Evolutionary conservation across 768 basidiomycete genomes (phyloP).

Genomic region (Lentinula guzmanii): DNA sequence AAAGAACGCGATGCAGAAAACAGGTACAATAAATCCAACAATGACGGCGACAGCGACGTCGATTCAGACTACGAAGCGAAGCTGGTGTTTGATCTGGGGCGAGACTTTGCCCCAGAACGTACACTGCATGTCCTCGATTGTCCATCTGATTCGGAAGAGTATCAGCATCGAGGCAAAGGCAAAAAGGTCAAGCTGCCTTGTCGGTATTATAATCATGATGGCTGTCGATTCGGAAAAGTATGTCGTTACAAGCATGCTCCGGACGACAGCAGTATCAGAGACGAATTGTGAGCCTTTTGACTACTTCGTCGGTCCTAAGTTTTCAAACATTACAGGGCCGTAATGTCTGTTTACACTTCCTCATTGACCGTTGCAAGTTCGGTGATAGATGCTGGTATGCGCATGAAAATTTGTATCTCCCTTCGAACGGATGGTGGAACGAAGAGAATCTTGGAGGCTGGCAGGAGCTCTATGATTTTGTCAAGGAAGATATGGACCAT

Average conservation of each 20-base stretch:
- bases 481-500: background rate
- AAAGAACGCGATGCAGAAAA: background rate
- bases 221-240: conserved; percentile 20
- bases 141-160: conserved; percentile 31
- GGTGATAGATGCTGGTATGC: conserved; percentile 23
- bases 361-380: conserved; percentile 27
- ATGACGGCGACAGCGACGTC: background rate
- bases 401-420: conserved; percentile 27
- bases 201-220: conserved; percentile 31
- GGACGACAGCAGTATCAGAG: conserved; percentile 27
- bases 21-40: background rate
- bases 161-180: conserved; percentile 24
- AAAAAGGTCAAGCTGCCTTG: conserved; percentile 20
- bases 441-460: background rate
- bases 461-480: background rate
- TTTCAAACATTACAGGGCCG: conserved; percentile 20
- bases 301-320: background rate
- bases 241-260: conserved; percentile 32
- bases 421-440: conserved; percentile 25
- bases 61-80: background rate
- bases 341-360: conserved; percentile 30
- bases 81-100: background rate
- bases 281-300: conserved; percentile 23
- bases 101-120: background rate
- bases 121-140: conserved; percentile 12